Conservation (phyloP, 164 flowering plant species). For the Magnolia changhungtana region DNA sequence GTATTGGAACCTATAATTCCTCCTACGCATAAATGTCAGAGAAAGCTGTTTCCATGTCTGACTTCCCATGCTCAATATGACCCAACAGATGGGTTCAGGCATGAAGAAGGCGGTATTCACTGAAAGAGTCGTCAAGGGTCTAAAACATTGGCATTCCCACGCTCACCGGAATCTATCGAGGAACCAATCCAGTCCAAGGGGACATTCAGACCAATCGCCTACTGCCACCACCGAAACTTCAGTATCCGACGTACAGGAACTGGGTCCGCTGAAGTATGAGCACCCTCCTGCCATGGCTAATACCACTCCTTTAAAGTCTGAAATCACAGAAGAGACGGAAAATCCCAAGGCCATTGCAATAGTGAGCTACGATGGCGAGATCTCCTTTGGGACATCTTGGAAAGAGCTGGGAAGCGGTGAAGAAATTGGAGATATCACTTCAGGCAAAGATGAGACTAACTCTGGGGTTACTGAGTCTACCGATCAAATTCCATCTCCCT, state of each 20-base stretch:
- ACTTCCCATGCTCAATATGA: not conserved
- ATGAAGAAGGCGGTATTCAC: slow-evolving; percentile 50
- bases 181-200: slow-evolving; percentile 14
- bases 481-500: not conserved
- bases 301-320: not conserved
- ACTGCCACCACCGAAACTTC: slow-evolving; percentile 14
- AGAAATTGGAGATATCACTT: not conserved
- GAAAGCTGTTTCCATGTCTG: not conserved
- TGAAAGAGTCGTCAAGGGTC: slow-evolving; percentile 41
- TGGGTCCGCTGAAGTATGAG: not conserved
- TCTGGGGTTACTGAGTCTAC: not conserved
- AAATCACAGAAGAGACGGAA: slow-evolving; percentile 16
- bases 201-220: slow-evolving; percentile 11
- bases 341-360: slow-evolving; percentile 14
- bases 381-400: slow-evolving; percentile 40
- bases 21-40: too few species aligned
- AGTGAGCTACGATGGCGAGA: slow-evolving; percentile 37
- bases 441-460: not conserved
- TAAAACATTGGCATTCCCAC: slow-evolving; percentile 42
- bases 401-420: slow-evolving; percentile 17
- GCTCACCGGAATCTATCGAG: slow-evolving; percentile 27
- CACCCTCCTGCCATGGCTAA: slow-evolving; percentile 10
- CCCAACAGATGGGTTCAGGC: slow-evolving; percentile 62
- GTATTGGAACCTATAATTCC: not conserved
- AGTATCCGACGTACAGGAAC: slow-evolving; percentile 15